A percentile compares a stretch with the other conserved stretches of the same genome.
phyloP scores from a whole-genome alignment of 2,329 filamentous ascomycete species.

The Zymoseptoria ardabiliae region DNA sequence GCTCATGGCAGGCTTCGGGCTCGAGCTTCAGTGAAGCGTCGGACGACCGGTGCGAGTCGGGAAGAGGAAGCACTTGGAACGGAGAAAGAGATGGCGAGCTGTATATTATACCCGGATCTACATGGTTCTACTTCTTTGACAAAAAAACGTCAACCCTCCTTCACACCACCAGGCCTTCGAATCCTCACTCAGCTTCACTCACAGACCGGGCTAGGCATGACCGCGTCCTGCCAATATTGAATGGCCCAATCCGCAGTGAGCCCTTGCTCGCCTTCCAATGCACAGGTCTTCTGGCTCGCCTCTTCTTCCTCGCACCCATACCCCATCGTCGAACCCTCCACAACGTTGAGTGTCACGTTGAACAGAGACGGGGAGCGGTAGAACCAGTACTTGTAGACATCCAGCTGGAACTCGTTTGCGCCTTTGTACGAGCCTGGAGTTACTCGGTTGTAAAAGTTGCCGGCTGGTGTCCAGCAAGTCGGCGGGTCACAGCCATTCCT shows the following conservation, averaged over 20 bases:
- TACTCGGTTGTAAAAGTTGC: background rate
- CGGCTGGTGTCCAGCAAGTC: background rate
- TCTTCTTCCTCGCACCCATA: background rate
- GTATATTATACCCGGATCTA: background rate
- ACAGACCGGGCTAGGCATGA: background rate
- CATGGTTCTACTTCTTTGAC: background rate
- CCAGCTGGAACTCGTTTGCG: background rate
- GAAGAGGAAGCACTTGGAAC: background rate
- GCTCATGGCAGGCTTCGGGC: background rate
- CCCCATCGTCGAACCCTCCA: background rate
- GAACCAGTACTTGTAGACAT: background rate
- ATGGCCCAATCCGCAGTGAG: background rate
- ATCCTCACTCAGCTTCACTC: background rate
- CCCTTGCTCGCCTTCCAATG: background rate
- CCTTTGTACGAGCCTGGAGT: background rate
- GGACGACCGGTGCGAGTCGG: too few species aligned
- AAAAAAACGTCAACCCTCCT: background rate
- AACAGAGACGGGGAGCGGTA: background rate
- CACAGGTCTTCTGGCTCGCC: background rate
- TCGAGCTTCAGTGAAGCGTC: background rate
- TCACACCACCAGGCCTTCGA: background rate
- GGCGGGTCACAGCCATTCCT: background rate
- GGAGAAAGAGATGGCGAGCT: background rate
- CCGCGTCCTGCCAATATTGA: background rate
- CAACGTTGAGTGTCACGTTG: background rate